Evolutionary conservation across 345 rosid species (phyloP).

Genomic region (Microcos paniculata): DNA sequence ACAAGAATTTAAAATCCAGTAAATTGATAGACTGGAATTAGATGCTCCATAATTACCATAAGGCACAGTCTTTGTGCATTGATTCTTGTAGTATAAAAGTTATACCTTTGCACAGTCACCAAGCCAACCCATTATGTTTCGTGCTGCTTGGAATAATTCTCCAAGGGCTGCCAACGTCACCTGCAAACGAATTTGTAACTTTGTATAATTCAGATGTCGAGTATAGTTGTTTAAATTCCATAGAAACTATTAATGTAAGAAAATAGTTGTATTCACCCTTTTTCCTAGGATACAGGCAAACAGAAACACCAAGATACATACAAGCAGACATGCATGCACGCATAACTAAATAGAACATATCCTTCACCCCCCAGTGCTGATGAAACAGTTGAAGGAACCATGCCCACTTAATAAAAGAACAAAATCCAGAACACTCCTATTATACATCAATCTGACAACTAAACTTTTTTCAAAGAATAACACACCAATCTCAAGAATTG

Average conservation of each 20-base stretch:
- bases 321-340: not conserved
- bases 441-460: not conserved
- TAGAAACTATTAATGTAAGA: conserved; percentile 3
- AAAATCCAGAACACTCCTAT: not conserved
- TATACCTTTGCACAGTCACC: conserved; percentile 93
- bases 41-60: not conserved
- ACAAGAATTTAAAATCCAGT: conserved; percentile 17
- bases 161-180: conserved; percentile 91
- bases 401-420: not conserved
- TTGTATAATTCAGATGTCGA: conserved; percentile 4
- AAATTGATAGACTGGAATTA: conserved; percentile 5
- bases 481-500: not conserved
- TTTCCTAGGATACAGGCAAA: not conserved
- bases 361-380: not conserved
- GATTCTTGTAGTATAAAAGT: not conserved
- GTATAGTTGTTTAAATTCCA: conserved; percentile 5
- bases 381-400: not conserved
- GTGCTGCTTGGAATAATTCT: conserved; percentile 92
- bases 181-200: conserved; percentile 32
- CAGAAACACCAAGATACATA: not conserved
- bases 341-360: not conserved
- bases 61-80: not conserved
- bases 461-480: not conserved
- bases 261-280: not conserved
- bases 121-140: conserved; percentile 94